Evolutionary conservation across 768 basidiomycete species (phyloP).

Genomic region (Termitomyces sp.): DNA sequence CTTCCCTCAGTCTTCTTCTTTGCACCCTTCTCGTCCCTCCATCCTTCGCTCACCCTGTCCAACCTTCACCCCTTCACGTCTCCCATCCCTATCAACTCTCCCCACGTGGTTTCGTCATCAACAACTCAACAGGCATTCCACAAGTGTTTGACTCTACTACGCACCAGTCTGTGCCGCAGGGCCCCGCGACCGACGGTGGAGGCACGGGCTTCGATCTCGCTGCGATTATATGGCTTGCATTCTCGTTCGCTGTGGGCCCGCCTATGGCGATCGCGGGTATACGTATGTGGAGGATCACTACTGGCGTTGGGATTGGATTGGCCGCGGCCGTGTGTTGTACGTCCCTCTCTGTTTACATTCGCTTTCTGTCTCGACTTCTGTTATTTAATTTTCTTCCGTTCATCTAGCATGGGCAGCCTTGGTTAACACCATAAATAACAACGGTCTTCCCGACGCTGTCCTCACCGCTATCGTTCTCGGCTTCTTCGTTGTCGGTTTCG

Average conservation of each 20-base stretch:
- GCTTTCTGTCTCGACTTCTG: not conserved
- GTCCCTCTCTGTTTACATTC: slow-evolving; percentile 8
- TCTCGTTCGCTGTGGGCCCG: slow-evolving; percentile 43
- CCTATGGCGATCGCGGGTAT: slow-evolving; percentile 55
- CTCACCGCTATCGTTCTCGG: slow-evolving; percentile 44
- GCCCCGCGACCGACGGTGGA: slow-evolving; percentile 52
- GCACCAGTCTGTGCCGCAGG: slow-evolving; percentile 42
- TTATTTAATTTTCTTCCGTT: not conserved
- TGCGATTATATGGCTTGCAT: slow-evolving; percentile 55
- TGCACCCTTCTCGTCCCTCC: not conserved
- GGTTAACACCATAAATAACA: slow-evolving; percentile 44
- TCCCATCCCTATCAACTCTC: slow-evolving; percentile 3
- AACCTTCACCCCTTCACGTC: slow-evolving; percentile 1
- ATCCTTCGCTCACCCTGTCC: slow-evolving; percentile 1
- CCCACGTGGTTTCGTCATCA: slow-evolving; percentile 14
- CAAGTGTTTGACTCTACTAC: slow-evolving; percentile 41
- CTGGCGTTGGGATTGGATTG: slow-evolving; percentile 49
- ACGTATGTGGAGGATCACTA: slow-evolving; percentile 50
- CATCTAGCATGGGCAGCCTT: slow-evolving; percentile 57
- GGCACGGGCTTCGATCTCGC: slow-evolving; percentile 40
- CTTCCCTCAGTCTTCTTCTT: slow-evolving; percentile 1
- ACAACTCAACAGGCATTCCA: slow-evolving; percentile 32
- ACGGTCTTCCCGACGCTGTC: slow-evolving; percentile 46
- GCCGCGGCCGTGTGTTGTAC: slow-evolving; percentile 41
- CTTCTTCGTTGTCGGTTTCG: slow-evolving; percentile 45